Percentiles rank a stretch among this genome's conserved stretches.
These are phyloP conservation scores for Axilococcus clingmanii DNA, from an alignment of 139 green algal species.

Conservation along the genomic window DNA sequence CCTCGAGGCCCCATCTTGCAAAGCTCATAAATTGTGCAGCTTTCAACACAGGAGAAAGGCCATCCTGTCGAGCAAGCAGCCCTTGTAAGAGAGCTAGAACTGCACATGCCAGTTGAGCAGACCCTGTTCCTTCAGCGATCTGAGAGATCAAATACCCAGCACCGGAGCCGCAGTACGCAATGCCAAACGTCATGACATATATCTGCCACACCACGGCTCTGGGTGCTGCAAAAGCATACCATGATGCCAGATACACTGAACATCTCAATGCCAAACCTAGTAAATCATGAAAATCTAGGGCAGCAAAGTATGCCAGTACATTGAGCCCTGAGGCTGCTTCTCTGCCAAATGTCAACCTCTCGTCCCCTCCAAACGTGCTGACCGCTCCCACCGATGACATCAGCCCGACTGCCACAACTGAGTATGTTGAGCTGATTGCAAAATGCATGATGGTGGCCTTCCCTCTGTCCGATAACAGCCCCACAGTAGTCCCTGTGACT, in stretches of 20 bases:
- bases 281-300: conserved; percentile 34
- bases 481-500: conserved; percentile 36
- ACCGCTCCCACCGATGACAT: conserved; percentile 34
- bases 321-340: conserved; percentile 35
- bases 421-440: conserved; percentile 33
- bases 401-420: conserved; percentile 39
- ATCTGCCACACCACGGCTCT: conserved; percentile 42
- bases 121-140: conserved; percentile 26
- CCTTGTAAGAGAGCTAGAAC: conserved; percentile 37
- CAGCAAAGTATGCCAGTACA: conserved; percentile 32
- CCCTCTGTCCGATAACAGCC: conserved; percentile 36
- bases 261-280: conserved; percentile 23
- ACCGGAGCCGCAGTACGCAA: conserved; percentile 40
- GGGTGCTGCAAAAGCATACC: conserved; percentile 23
- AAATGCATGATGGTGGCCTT: conserved; percentile 35
- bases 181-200: conserved; percentile 34
- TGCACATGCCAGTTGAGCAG: conserved; percentile 35
- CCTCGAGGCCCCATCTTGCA: conserved; percentile 43
- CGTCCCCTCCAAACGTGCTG: conserved; percentile 29
- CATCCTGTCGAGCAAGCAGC: conserved; percentile 28
- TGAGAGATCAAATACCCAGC: conserved; percentile 36
- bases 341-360: conserved; percentile 27
- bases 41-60: conserved; percentile 6
- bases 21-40: conserved; percentile 29
- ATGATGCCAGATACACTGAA: conserved; percentile 37